Percentiles rank a stretch among this genome's conserved stretches.
These are phyloP conservation scores for Periconia sp. DNA, from an alignment of 2,329 filamentous ascomycete species.

Conservation along the genomic window DNA sequence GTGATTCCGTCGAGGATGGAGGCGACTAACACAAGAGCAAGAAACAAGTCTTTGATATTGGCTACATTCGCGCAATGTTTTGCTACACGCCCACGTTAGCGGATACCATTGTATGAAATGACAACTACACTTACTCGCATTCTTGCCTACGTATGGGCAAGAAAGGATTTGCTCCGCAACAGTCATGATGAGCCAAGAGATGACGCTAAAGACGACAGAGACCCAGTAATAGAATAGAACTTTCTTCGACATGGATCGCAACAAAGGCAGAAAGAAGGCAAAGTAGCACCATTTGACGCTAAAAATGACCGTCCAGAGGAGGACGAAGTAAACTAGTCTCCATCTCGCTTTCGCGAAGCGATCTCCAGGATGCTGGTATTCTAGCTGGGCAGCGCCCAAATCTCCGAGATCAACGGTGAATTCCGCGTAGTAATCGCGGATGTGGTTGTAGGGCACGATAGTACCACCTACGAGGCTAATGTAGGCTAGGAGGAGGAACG, in stretches of 20 bases:
- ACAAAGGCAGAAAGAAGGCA: slow-evolving; percentile 3
- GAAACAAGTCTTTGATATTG: too few species aligned
- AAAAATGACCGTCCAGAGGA: slow-evolving; percentile 6
- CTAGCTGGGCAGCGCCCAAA: background rate
- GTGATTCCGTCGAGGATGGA: slow-evolving; percentile 2
- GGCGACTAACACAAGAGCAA: too few species aligned
- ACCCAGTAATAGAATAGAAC: slow-evolving; percentile 15
- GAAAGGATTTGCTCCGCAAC: background rate
- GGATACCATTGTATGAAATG: too few species aligned
- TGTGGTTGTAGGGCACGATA: background rate
- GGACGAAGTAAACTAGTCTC: slow-evolving; percentile 8
- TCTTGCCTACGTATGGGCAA: background rate
- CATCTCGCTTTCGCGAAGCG: background rate
- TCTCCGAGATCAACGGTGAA: background rate
- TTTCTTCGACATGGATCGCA: slow-evolving; percentile 10
- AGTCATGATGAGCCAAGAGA: background rate
- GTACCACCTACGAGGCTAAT: background rate
- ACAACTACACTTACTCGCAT: background rate
- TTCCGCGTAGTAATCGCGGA: background rate
- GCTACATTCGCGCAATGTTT: too few species aligned
- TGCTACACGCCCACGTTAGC: too few species aligned
- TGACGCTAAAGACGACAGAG: slow-evolving; percentile 5
- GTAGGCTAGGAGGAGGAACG: slow-evolving; percentile 1
- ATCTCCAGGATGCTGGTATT: background rate
- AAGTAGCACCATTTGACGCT: slow-evolving; percentile 7